Base-by-base conservation (phyloP, 768 basidiomycete genomes). In the Amanita muscaria region DNA sequence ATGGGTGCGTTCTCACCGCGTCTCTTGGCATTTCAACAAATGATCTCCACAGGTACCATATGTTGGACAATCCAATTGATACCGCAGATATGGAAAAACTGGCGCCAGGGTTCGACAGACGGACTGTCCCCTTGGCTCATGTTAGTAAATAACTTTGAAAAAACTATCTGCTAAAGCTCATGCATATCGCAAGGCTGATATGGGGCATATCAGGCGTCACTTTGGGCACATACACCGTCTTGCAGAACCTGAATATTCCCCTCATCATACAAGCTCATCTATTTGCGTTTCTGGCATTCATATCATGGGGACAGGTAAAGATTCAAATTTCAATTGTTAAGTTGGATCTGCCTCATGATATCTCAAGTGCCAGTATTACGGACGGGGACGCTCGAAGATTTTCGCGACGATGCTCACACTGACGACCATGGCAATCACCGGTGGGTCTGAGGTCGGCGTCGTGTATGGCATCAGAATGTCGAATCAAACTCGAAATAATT, bases 81-180 rank as follows among this genome's bases (percentile, higher is more conserved):
- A 24, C 85, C 84, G 5, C 83, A 87, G 51, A 68, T 85, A 18
- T 74, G 77, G 75, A 87, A 89, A 60, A 83, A 74, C 50, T 82
- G 75, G 65, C 68, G 75, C 27, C 65, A 67, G 15, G 82, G 87
- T 54, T 76, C 74, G 18, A 84, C 81, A 0, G 67, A 74, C 21
- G 87, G 88, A 0, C 65, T 89, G 8, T 87, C 84, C 1, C 72
- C 68, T 11, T 75, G 63, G 59, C 69, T 90, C 24, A 74, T 87
- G 83, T 80, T 58, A 45, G 66, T 65, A 19, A 30, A 29, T 11
- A 6, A 25, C 8, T 11, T 10, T 23, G n/a, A n/a, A n/a, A n/a
- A n/a, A n/a, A n/a, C n/a, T n/a, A n/a, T n/a, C n/a, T n/a, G n/a
- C n/a, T n/a, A n/a, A n/a, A n/a, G n/a, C n/a, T n/a, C n/a, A n/a